Evolutionary conservation across 345 rosid species (phyloP).

Genomic region (Noccaea bulbosa): DNA sequence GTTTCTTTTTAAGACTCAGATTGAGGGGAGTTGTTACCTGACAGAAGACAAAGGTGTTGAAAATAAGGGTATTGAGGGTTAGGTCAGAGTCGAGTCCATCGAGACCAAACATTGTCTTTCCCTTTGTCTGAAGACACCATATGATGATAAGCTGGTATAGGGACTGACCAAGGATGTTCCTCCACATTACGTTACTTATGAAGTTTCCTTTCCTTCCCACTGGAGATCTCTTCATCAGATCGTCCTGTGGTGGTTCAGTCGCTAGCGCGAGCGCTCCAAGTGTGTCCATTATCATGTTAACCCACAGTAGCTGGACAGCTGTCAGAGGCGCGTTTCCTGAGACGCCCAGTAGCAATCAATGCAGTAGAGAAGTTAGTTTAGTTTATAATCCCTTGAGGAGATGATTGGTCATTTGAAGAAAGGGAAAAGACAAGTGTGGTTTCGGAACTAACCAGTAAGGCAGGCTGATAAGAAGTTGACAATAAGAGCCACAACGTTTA

Average conservation of each 20-base stretch:
- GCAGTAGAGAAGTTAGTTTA: constrained; percentile 9
- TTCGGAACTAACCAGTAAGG: constrained; percentile 62
- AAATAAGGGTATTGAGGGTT: constrained; percentile 74
- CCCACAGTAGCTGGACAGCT: constrained; percentile 91
- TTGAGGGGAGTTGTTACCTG: constrained; percentile 56
- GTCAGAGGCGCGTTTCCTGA: constrained; percentile 81
- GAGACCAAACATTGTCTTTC: constrained; percentile 55
- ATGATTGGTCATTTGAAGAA: not conserved
- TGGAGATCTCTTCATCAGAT: constrained; percentile 69
- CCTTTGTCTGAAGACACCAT: constrained; percentile 71
- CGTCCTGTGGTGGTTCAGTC: constrained; percentile 80
- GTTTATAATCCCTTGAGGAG: constrained; percentile 9
- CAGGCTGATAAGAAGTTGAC: constrained; percentile 95
- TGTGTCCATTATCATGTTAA: constrained; percentile 90
- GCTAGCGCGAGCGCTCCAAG: constrained; percentile 92
- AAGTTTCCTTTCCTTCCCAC: constrained; percentile 84
- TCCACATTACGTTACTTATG: constrained; percentile 94
- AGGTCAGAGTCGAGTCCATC: constrained; percentile 58
- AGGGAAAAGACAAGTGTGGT: constrained; percentile 10
- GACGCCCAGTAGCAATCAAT: not conserved
- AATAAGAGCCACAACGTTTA: constrained; percentile 78
- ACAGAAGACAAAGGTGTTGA: constrained; percentile 85
- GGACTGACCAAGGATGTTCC: constrained; percentile 92
- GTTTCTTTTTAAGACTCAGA: not conserved
- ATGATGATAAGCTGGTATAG: constrained; percentile 72